Conservation (phyloP, 495 filamentous ascomycete species). For the Talaromyces ruber region DNA sequence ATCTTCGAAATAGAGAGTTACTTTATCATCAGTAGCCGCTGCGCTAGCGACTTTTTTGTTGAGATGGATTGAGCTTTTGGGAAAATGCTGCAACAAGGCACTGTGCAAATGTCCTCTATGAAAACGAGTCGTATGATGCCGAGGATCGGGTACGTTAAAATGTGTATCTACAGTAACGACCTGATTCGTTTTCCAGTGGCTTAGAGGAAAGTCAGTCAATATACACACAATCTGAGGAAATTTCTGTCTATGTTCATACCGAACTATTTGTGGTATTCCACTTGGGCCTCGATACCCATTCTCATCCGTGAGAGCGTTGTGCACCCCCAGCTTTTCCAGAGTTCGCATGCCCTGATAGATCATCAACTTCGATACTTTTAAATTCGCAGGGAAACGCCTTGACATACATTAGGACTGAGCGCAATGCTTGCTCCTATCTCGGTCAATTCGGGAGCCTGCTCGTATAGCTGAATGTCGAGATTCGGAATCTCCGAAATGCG, state of each 20-base stretch:
- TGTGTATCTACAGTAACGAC: conserved; percentile 31
- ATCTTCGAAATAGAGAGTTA: conserved; percentile 21
- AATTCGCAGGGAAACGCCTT: not conserved
- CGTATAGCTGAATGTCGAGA: conserved; percentile 35
- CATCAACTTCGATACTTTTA: not conserved
- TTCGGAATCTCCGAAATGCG: conserved; percentile 16
- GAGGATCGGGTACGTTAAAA: conserved; percentile 24
- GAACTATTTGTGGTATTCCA: conserved; percentile 27
- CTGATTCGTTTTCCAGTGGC: conserved; percentile 37
- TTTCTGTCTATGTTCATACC: conserved; percentile 5
- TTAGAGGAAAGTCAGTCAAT: not conserved
- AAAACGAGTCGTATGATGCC: conserved; percentile 37
- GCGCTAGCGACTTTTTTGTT: conserved; percentile 13
- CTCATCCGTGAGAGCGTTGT: conserved; percentile 29
- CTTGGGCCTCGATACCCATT: conserved; percentile 31
- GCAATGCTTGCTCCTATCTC: conserved; percentile 44
- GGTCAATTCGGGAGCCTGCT: conserved; percentile 31
- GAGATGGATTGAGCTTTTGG: conserved; percentile 19
- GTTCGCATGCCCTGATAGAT: conserved; percentile 32
- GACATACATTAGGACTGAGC: conserved; percentile 37
- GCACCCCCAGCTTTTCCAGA: conserved; percentile 34
- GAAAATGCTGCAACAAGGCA: conserved; percentile 32
- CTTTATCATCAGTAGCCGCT: conserved; percentile 10
- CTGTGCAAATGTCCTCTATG: conserved; percentile 39
- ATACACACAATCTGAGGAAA: too few species aligned